Conservation (phyloP, 148 eudicot genomes). For the Bassia scoparia region DNA sequence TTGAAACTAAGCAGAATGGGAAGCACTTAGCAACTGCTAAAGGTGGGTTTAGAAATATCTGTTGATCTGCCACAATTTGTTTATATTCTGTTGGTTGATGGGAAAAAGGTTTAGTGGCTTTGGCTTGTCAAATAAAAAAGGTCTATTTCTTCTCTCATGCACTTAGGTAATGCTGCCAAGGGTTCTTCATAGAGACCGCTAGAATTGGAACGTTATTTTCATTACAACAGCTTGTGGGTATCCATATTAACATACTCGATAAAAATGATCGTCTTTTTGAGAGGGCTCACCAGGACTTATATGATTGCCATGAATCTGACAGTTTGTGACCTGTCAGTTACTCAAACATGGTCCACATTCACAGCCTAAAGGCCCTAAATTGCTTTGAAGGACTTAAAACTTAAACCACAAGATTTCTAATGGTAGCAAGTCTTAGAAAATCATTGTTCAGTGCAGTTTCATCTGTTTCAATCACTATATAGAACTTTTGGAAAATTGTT, state of each 20-base stretch:
- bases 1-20: constrained; percentile 27
- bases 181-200: background rate
- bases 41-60: constrained; percentile 32
- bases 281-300: background rate
- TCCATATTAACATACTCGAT: no score
- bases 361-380: background rate
- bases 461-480: background rate
- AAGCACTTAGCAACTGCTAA: constrained; percentile 29
- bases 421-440: background rate
- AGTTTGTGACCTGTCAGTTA: background rate
- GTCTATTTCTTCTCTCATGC: background rate
- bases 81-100: constrained; percentile 3
- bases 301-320: constrained; percentile 4
- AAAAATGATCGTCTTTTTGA: background rate
- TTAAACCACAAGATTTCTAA: background rate
- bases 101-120: background rate
- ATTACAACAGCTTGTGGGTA: background rate
- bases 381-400: background rate
- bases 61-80: background rate
- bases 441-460: background rate
- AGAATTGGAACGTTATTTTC: background rate
- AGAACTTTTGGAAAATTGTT: background rate
- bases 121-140: background rate
- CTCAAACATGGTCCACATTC: background rate
- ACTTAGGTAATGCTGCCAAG: background rate